Conservation (phyloP, 331 rosid species). For the Rosa hybrid region DNA sequence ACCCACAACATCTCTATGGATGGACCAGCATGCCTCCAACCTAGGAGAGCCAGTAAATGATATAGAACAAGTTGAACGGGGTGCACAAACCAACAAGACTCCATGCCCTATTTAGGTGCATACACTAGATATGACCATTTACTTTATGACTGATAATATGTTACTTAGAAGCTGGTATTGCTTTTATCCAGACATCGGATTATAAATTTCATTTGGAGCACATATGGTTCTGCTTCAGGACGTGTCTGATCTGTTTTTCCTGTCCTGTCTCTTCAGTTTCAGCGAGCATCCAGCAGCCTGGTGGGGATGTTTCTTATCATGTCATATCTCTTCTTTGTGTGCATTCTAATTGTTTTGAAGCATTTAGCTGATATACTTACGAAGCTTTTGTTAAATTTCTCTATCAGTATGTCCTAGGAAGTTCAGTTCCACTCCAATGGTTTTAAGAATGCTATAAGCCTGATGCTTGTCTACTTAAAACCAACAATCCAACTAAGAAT, state of each 20-base stretch:
- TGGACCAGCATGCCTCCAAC: neutral
- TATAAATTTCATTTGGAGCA: neutral
- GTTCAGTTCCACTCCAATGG: neutral
- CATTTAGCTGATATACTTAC: neutral
- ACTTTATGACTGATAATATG: neutral
- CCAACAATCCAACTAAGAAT: neutral
- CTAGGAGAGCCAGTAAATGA: neutral
- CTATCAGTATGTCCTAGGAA: neutral
- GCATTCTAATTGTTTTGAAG: neutral
- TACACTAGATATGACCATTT: neutral
- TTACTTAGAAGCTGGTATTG: neutral
- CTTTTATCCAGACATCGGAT: neutral
- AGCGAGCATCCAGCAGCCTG: neutral
- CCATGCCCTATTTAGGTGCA: neutral
- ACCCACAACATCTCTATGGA: neutral
- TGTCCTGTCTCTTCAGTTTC: neutral
- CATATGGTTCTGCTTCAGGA: neutral
- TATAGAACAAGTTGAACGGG: neutral
- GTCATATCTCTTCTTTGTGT: neutral
- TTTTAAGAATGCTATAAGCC: neutral
- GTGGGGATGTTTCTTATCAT: neutral
- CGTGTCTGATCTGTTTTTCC: neutral
- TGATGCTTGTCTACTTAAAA: neutral
- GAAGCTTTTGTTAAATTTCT: neutral
- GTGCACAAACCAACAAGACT: slow-evolving; percentile 4